Percentiles rank a stretch among this genome's conserved stretches.
phyloP scores from a whole-genome alignment of 2,329 filamentous ascomycete genomes.

The Plectosphaerella plurivora region DNA sequence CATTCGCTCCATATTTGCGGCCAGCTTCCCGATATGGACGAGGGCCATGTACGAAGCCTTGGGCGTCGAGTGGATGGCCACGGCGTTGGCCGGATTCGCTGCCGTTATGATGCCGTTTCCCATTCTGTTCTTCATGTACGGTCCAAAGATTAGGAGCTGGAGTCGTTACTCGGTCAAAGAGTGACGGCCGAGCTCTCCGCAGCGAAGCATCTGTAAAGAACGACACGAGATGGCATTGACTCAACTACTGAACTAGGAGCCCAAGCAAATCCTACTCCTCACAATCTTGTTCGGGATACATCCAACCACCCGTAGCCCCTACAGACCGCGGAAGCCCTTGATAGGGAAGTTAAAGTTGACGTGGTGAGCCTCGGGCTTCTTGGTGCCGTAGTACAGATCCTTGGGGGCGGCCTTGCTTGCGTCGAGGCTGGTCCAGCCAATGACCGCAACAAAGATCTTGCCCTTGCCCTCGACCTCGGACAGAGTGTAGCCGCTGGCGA shows the following conservation, averaged over 20 bases:
- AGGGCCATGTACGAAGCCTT: conserved; percentile 51
- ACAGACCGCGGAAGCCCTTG: conserved; percentile 17
- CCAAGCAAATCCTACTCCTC: too few relatives aligned
- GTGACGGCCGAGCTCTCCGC: too few relatives aligned
- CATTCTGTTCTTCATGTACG: conserved; percentile 71
- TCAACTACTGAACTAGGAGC: too few relatives aligned
- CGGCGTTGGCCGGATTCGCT: conserved; percentile 69
- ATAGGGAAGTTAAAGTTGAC: conserved; percentile 21
- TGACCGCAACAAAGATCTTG: conserved; percentile 16
- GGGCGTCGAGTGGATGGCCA: conserved; percentile 72
- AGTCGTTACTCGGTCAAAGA: neutral
- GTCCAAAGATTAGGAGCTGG: conserved; percentile 31
- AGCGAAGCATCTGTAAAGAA: too few relatives aligned
- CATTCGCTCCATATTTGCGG: conserved; percentile 66
- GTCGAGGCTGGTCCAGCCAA: conserved; percentile 18
- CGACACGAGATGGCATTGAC: too few relatives aligned
- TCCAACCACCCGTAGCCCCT: neutral
- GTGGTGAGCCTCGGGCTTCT: conserved; percentile 15
- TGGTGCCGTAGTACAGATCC: conserved; percentile 11
- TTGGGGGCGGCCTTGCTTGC: conserved; percentile 16
- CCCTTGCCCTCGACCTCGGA: conserved; percentile 9
- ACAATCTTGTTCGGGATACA: neutral
- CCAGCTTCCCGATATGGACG: conserved; percentile 71
- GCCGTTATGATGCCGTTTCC: conserved; percentile 69
- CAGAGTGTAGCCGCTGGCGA: conserved; percentile 15